Percentiles rank a stretch among this genome's conserved stretches.
Conservation (phyloP, 768 basidiomycete species). For the Podaxis sp. region DNA sequence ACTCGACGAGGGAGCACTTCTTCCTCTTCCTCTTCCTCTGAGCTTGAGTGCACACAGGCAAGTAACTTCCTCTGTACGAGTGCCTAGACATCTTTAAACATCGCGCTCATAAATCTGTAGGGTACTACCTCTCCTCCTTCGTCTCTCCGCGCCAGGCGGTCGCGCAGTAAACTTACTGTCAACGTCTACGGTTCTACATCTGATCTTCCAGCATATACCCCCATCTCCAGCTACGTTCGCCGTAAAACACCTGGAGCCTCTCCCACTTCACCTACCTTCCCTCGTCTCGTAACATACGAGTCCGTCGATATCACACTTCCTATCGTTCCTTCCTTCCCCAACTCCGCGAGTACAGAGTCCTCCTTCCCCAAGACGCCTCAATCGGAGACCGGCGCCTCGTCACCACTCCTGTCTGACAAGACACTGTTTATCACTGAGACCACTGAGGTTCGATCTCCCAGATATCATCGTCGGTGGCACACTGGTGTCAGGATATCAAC, state of each 20-base stretch:
- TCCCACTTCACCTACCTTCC: constrained; percentile 63
- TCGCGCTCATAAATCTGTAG: constrained; percentile 16
- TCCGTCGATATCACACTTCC: constrained; percentile 58
- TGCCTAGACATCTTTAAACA: not conserved
- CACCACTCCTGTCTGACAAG: constrained; percentile 15
- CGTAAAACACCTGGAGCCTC: constrained; percentile 75
- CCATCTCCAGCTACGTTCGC: constrained; percentile 77
- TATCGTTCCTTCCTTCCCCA: constrained; percentile 52
- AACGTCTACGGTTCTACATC: constrained; percentile 44
- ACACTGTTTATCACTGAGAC: constrained; percentile 21
- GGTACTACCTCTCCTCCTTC: constrained; percentile 37
- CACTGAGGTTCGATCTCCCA: constrained; percentile 17
- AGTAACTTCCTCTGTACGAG: not conserved
- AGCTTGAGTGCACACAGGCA: constrained; percentile 9
- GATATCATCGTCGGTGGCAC: constrained; percentile 22
- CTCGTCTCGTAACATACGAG: constrained; percentile 36
- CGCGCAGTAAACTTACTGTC: constrained; percentile 41
- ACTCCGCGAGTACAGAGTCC: constrained; percentile 36
- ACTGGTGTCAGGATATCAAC: constrained; percentile 43
- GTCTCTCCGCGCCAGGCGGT: constrained; percentile 39
- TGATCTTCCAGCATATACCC: constrained; percentile 61
- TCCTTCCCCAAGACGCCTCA: constrained; percentile 36
- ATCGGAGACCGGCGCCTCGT: constrained; percentile 27
- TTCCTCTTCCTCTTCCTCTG: constrained; percentile 14
- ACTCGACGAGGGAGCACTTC: constrained; percentile 15